These are phyloP conservation scores for Yarrowia bubula DNA, from an alignment of 805 yeast species.

Conservation along the genomic window DNA sequence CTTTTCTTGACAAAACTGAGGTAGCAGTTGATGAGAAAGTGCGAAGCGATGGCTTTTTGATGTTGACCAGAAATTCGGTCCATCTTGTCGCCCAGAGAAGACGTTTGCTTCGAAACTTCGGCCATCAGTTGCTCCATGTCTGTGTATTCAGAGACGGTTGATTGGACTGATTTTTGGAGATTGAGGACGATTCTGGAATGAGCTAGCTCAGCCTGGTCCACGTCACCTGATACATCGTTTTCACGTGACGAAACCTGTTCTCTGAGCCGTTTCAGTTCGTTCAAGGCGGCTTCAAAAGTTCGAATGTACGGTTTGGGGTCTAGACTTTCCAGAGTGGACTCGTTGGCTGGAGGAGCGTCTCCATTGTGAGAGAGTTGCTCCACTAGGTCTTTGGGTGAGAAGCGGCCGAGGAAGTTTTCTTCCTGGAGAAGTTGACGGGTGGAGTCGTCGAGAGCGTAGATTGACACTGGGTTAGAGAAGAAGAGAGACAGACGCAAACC, in stretches of 20 bases:
- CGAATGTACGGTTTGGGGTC: slow-evolving; percentile 95
- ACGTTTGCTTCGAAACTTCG: slow-evolving; percentile 38
- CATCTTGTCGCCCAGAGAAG: slow-evolving; percentile 36
- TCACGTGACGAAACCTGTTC: slow-evolving; percentile 55
- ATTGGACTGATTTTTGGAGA: slow-evolving; percentile 49
- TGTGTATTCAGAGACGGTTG: slow-evolving; percentile 40
- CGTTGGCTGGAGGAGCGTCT: slow-evolving; percentile 5
- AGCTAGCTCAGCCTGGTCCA: slow-evolving; percentile 57
- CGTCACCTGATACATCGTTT: slow-evolving; percentile 53
- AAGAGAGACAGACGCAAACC: neutral
- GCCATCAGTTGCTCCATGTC: slow-evolving; percentile 38
- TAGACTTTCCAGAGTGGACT: slow-evolving; percentile 40
- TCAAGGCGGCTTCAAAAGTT: slow-evolving; percentile 81
- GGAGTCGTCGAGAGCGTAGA: slow-evolving; percentile 39
- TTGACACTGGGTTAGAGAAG: slow-evolving; percentile 28
- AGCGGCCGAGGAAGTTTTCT: slow-evolving; percentile 36
- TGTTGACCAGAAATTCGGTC: slow-evolving; percentile 56
- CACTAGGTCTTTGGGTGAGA: slow-evolving; percentile 74
- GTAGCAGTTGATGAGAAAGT: slow-evolving; percentile 72
- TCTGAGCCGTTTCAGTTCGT: slow-evolving; percentile 62
- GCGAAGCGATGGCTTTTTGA: slow-evolving; percentile 68
- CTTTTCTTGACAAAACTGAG: slow-evolving; percentile 67
- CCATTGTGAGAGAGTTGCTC: slow-evolving; percentile 51
- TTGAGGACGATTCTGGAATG: slow-evolving; percentile 67
- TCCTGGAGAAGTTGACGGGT: slow-evolving; percentile 32